Conservation (phyloP, 1,139 yeast genomes). For the Pichia sp. region DNA sequence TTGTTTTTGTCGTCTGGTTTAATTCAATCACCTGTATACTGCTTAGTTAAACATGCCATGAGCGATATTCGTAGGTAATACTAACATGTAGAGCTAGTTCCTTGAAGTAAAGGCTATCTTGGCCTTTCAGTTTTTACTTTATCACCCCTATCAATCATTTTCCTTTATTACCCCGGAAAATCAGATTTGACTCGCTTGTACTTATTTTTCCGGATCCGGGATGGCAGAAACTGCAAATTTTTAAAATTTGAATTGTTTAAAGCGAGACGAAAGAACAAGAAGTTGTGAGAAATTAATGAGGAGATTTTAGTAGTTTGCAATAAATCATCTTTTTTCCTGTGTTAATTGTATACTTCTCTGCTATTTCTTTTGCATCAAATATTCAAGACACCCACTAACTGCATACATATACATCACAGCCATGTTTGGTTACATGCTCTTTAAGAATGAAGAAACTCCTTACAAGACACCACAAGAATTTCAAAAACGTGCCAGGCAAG, state of each 20-base stretch:
- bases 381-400: no score
- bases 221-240: background rate
- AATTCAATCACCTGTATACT: no score
- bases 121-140: no score
- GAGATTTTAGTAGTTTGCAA: no score
- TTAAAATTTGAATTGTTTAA: background rate
- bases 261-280: background rate
- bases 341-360: background rate
- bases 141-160: no score
- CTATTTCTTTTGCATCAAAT: no score
- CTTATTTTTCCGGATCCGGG: background rate
- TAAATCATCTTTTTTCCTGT: background rate
- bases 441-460: conserved; percentile 22
- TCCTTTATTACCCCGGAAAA: background rate
- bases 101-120: no score
- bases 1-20: no score
- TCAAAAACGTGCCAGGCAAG: conserved; percentile 28
- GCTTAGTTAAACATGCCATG: no score
- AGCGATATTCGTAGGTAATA: no score
- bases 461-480: conserved; percentile 27
- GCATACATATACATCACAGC: background rate
- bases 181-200: background rate
- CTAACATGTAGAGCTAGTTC: no score
- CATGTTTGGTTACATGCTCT: conserved; percentile 29
- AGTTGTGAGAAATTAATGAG: background rate